These are phyloP conservation scores for Podospora comata DNA, from an alignment of 495 filamentous ascomycete species.

Conservation along the genomic window DNA sequence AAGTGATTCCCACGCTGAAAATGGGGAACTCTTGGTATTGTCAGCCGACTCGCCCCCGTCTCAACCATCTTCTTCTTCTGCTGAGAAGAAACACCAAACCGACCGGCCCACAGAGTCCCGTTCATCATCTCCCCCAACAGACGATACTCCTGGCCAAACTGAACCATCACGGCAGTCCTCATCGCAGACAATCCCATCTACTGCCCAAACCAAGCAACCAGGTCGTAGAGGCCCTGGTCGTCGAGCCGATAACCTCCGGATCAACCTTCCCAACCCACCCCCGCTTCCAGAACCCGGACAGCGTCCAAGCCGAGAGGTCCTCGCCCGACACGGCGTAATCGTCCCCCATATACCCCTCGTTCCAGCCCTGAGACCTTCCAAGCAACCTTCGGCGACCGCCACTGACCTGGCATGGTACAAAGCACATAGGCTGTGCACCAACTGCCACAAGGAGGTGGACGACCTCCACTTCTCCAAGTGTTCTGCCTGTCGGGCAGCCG, in stretches of 20 bases:
- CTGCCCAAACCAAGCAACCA: background rate
- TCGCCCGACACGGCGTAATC: background rate
- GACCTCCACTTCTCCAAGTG: background rate
- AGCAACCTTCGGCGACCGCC: background rate
- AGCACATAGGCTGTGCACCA: background rate
- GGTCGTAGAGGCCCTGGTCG: background rate
- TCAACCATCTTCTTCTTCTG: background rate
- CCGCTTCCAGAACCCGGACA: background rate
- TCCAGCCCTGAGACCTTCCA: background rate
- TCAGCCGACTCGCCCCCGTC: background rate
- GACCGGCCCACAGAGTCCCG: background rate
- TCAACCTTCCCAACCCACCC: slow-evolving; percentile 1
- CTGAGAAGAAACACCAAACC: background rate
- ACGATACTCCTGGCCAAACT: background rate
- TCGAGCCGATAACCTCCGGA: background rate
- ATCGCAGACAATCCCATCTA: background rate
- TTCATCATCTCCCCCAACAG: background rate
- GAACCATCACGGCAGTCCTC: background rate
- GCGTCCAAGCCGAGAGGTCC: background rate
- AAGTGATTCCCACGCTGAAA: background rate
- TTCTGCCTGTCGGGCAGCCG: background rate
- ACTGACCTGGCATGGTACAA: background rate
- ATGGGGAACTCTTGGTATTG: background rate
- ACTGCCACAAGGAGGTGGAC: background rate
- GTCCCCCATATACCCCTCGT: background rate